Base-by-base conservation (phyloP, 2,329 filamentous ascomycete genomes). In the Colletotrichum abscissum region DNA sequence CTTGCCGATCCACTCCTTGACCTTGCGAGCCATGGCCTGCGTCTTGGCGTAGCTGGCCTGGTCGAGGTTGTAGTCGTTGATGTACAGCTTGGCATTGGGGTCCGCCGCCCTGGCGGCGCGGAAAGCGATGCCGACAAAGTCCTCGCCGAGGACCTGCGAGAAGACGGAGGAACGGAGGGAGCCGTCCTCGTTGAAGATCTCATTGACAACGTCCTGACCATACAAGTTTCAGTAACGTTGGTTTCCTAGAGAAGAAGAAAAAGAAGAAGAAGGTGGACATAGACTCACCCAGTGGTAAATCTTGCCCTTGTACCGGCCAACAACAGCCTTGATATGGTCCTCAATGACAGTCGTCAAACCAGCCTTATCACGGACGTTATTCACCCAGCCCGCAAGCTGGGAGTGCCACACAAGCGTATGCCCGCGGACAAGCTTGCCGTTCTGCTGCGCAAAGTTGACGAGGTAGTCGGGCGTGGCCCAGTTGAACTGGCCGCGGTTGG, bases 11-110 rank as follows among this genome's bases (percentile, higher is more conserved):
- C 91, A 93, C 78, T 90, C 88, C 78, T 88, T 88, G 76, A 94
- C 92, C 77, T 91, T 84, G 46, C 79, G 80, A 5, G 88, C 85
- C 84, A 92, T 89, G 59, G 86, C 86, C 26, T 77, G 83, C 46
- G 85, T 84, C 85, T 95, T 94, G 75, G 87, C 84, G 77, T 88
- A 87, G 76, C 77, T 86, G 22, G 91, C 86, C 56, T 81, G 85
- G 82, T 93, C 92, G 65, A 93, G 87, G 84, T 93, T 93, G 82
- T 88, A 90, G 80, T 95, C 92, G 82, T 95, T 95, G 83, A 94
- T 93, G 85, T 93, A 95, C 52, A 95, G 86, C 82, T 92, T 92
- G 3, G 91, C 92, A 69, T 82, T 78, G 2, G 92, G 91, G 80
- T 94, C 93, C 16, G 91, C 92, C 9, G 86, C 86, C 64, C 89